Conservation (phyloP, 1,139 yeast genomes). For the Starmera stellimalicola region DNA sequence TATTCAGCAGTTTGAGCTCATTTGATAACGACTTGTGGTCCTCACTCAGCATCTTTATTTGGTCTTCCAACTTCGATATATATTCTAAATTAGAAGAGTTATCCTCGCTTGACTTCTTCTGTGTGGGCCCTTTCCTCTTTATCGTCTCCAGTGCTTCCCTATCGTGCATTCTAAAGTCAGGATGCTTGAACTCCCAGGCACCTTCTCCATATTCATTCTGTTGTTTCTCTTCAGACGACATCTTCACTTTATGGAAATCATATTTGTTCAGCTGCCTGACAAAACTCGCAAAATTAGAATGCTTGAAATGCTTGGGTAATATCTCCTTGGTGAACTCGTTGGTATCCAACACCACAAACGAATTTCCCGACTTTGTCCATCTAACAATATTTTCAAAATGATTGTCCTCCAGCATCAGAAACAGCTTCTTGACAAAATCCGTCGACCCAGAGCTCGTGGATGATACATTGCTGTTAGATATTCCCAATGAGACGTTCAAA, state of each 20-base stretch:
- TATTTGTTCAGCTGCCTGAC: slow-evolving; percentile 92
- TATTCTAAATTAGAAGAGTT: slow-evolving; percentile 15
- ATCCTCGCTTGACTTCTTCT: slow-evolving; percentile 29
- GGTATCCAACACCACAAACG: slow-evolving; percentile 83
- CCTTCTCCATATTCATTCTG: slow-evolving; percentile 60
- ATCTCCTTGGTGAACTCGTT: slow-evolving; percentile 81
- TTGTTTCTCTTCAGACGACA: slow-evolving; percentile 38
- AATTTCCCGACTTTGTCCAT: slow-evolving; percentile 79
- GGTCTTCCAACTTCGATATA: slow-evolving; percentile 31
- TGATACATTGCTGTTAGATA: slow-evolving; percentile 15
- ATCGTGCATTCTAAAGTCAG: slow-evolving; percentile 70
- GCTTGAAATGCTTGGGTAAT: slow-evolving; percentile 86
- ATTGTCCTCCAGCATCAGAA: slow-evolving; percentile 78
- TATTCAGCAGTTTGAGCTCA: slow-evolving; percentile 38
- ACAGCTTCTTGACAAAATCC: slow-evolving; percentile 69
- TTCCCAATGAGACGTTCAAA: slow-evolving; percentile 15
- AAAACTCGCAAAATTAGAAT: slow-evolving; percentile 87
- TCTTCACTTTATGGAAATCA: slow-evolving; percentile 84
- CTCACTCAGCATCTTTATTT: slow-evolving; percentile 30
- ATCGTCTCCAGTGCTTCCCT: slow-evolving; percentile 67
- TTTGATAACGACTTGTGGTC: slow-evolving; percentile 33
- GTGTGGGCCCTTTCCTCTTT: slow-evolving; percentile 67
- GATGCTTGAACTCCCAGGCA: slow-evolving; percentile 94
- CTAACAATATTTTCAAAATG: slow-evolving; percentile 62
- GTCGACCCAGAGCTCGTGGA: slow-evolving; percentile 38